Evolutionary conservation across 805 yeast species (phyloP).

Genomic region (Yamadazyma insecticola): DNA sequence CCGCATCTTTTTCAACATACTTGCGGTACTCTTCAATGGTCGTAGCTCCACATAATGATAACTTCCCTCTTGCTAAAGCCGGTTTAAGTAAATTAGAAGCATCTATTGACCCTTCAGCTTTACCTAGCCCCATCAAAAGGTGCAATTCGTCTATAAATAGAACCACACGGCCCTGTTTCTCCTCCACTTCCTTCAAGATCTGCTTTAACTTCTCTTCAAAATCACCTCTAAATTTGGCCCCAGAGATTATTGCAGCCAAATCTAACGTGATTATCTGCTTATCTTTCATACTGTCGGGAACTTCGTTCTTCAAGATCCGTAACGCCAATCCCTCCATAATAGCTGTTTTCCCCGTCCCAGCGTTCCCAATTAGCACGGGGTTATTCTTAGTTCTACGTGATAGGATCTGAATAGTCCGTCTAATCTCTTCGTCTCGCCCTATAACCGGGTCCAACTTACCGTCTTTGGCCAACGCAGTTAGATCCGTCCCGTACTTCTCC

Average conservation of each 20-base stretch:
- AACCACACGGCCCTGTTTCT: conserved; percentile 68
- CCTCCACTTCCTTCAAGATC: conserved; percentile 80
- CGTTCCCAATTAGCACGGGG: conserved; percentile 92
- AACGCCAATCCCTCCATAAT: conserved; percentile 96
- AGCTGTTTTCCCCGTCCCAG: conserved; percentile 98
- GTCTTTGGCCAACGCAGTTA: conserved; percentile 80
- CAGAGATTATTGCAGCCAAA: conserved; percentile 84
- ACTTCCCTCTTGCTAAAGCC: conserved; percentile 84
- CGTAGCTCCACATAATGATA: conserved; percentile 95
- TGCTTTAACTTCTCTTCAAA: conserved; percentile 85
- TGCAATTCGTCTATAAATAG: conserved; percentile 91
- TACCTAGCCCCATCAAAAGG: conserved; percentile 83
- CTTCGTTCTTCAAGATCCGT: conserved; percentile 85
- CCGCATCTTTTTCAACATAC: conserved; percentile 94
- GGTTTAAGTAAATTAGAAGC: conserved; percentile 93
- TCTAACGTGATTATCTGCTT: conserved; percentile 82
- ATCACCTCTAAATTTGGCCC: conserved; percentile 95
- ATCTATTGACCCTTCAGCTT: conserved; percentile 92
- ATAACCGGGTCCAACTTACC: conserved; percentile 96
- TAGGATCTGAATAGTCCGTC: conserved; percentile 86
- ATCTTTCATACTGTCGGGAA: conserved; percentile 88
- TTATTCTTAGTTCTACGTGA: conserved; percentile 93
- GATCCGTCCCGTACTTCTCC: conserved; percentile 78
- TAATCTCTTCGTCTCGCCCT: conserved; percentile 93
- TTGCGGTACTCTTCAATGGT: conserved; percentile 90